Base-by-base conservation (phyloP, 176 grass and related monocot genomes). In the Typha latifolia region DNA sequence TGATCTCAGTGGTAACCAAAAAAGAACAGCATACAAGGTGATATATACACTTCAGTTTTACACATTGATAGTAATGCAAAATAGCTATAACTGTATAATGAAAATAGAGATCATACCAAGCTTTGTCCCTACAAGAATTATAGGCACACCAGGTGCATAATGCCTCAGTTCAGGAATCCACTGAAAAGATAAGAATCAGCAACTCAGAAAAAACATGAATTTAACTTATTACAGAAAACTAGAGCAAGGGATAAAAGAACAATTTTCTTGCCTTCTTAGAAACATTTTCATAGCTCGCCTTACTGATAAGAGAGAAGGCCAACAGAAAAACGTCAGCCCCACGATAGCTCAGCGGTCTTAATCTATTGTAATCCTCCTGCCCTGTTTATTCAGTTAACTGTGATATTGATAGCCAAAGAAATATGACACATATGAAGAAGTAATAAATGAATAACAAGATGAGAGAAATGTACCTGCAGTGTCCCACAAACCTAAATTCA, bases 221-320 rank as follows among this genome's bases (percentile, higher is more conserved):
- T 32, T 7, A 14, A 5, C 23, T 31, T 14, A 9, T 4, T 11
- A 32, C 12, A 37, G 14, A 32, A 18, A 63, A 63, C 14, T 14
- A 83, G 18, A 70, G 43, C 61, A 32, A 68, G 18, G 18, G 48
- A 1, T 48, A 29, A 47, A 79, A 31, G 50, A 18, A 61, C 61
- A 27, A 51, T 71, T 56, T 50, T 20, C 31, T 62, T 78, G 69
- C 87, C 87, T 90, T 90, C 67, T 90, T 90, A 47, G 83, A 77
- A 34, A 90, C 83, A 78, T 90, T 90, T 82, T 90, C 87, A 49
- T 90, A 90, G 77, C 87, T 90, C 26, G 83, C 87, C 75, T 86
- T 86, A 78, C 87, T 90, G 61, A 90, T 90, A 22, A 90, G 83
- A 43, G 87, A 90, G 63, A 90, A 90, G 29, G 87, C 87, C 23